Conservation (phyloP, 768 basidiomycete genomes). For the Russula virescens region DNA sequence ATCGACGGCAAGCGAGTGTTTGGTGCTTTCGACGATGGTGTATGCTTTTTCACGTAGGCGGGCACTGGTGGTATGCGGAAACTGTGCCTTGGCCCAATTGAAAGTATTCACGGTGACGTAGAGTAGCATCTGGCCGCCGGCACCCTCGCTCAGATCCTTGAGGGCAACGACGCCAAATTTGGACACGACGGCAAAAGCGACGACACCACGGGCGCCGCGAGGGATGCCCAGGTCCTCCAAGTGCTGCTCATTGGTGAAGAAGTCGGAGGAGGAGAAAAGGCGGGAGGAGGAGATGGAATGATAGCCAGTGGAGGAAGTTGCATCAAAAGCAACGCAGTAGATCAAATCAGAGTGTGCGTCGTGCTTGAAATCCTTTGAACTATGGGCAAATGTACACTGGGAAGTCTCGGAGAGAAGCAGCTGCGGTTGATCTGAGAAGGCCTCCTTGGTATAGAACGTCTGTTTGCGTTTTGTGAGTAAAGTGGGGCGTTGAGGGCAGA, state of each 20-base stretch:
- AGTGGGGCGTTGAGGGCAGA: neutral
- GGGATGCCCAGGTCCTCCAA: constrained; percentile 84
- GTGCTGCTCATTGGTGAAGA: constrained; percentile 58
- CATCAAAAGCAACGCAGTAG: constrained; percentile 87
- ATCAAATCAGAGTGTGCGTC: constrained; percentile 69
- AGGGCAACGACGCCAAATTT: constrained; percentile 91
- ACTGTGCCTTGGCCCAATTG: constrained; percentile 83
- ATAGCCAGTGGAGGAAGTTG: constrained; percentile 36
- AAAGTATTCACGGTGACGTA: constrained; percentile 83
- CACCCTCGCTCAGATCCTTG: constrained; percentile 54
- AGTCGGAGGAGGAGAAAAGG: constrained; percentile 81
- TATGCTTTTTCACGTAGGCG: constrained; percentile 87
- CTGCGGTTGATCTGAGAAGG: constrained; percentile 57
- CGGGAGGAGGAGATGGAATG: constrained; percentile 56
- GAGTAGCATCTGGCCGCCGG: constrained; percentile 67
- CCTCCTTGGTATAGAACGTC: constrained; percentile 87
- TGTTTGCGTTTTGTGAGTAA: constrained; percentile 32
- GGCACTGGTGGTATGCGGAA: constrained; percentile 84
- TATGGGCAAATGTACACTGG: constrained; percentile 86
- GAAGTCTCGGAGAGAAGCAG: constrained; percentile 65
- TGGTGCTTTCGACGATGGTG: constrained; percentile 91
- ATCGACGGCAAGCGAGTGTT: constrained; percentile 91
- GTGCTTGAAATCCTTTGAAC: constrained; percentile 76
- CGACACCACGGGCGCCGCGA: constrained; percentile 81
- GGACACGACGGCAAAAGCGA: constrained; percentile 87